Evolutionary conservation across 192 early-diverging fungal genomes (phyloP), one percentile per base, ranked within the genome.

Genomic region (Kappamyces sp.): DNA sequence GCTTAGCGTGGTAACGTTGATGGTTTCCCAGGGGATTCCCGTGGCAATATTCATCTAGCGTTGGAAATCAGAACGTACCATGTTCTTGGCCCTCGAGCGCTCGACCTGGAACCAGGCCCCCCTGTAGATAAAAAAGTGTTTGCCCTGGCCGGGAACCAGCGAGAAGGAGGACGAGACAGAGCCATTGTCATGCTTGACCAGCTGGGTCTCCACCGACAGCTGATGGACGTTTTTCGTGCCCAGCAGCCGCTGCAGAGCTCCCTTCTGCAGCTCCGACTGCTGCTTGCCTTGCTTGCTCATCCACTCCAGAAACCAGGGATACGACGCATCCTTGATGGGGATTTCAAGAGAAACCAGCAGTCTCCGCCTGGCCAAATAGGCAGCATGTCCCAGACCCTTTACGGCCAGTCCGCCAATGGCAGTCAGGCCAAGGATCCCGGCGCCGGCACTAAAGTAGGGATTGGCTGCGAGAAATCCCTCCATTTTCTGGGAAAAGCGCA

Each of bases 301-400:
- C 95, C 95, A 98, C 42, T 91, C 81, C 15, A 96, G 72, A 52
- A 96, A 87, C 95, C 95, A 98, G 30, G 80, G 68, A 72, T 96
- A 96, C 37, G 86, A 85, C 55, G 89, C 88, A 68, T 98, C 95
- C 63, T 94, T 92, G 63, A 81, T 86, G 6, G 91, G 90, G 47
- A 98, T 95, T 64, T 98, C 95, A 47, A 98, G 78, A 2, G 91
- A 86, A 5, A 93, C 90, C 7, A 98, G 72, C 7, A 96, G 66
- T 39, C 88, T 79, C 15, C 93, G 84, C 43, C 84, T 81, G 14
- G 84, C 67, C 8, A 93, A n/a, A 58, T 12, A 37, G 5, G 9
- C 11, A n/a, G 60, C 86, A 4, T 84, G 65, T 2, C 70, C 72
- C 0, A 81, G 66, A 9, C 85, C 87, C 63, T 81, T 76, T 31